Conservation (phyloP, 2,329 filamentous ascomycete genomes). For the Calonectria fujianensis region DNA sequence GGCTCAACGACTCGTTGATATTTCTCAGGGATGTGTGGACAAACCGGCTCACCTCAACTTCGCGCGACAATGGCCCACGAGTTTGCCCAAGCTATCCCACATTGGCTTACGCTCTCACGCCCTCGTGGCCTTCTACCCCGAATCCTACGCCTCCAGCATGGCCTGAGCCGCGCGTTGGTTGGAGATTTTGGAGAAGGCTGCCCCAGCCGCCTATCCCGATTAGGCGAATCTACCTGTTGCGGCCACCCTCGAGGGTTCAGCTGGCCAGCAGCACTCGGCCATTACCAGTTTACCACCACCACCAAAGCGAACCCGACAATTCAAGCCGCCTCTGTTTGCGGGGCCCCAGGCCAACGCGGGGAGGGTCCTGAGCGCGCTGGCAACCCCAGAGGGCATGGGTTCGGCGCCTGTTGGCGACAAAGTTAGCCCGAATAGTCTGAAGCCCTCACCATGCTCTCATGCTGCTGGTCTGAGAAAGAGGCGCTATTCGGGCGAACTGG, state of each 20-base stretch:
- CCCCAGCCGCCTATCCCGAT: not conserved
- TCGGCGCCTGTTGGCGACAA: not conserved
- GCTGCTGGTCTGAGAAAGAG: not conserved
- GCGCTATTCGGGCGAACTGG: not conserved
- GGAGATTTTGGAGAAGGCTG: slow-evolving; percentile 16
- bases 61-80: slow-evolving; percentile 7
- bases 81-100: not conserved
- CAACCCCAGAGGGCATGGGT: slow-evolving; percentile 7
- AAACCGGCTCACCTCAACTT: not conserved
- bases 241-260: not conserved
- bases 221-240: not conserved
- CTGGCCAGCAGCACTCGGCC: not conserved
- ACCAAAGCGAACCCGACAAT: not conserved
- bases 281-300: no score
- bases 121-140: slow-evolving; percentile 30
- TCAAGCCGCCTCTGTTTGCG: slow-evolving; percentile 7
- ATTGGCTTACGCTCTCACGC: not conserved
- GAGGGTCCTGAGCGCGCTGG: not conserved
- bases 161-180: not conserved
- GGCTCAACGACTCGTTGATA: not conserved
- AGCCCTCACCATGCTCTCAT: not conserved
- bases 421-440: slow-evolving; percentile 19
- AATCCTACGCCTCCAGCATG: not conserved
- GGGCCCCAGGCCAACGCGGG: slow-evolving; percentile 25
- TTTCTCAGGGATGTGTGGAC: not conserved